Evolutionary conservation across 140 eudicot genomes (phyloP).

Genomic region (Anethum foeniculum): DNA sequence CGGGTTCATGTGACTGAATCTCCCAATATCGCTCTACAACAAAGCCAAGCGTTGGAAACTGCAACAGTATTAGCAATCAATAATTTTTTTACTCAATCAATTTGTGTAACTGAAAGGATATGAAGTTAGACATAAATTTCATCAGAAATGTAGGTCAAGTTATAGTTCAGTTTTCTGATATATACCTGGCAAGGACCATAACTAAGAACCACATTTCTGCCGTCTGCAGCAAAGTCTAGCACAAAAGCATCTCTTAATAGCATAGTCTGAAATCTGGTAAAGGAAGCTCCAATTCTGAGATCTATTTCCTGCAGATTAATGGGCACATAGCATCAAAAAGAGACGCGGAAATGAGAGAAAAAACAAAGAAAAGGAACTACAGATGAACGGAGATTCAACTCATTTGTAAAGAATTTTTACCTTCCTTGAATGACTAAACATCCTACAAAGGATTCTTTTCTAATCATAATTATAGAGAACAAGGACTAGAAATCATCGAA

Average conservation of each 20-base stretch:
- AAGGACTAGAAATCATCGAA: background rate
- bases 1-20: constrained; percentile 88
- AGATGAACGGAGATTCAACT: background rate
- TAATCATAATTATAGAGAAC: background rate
- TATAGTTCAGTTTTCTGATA: background rate
- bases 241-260: constrained; percentile 73
- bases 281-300: constrained; percentile 95
- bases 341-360: background rate
- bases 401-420: background rate
- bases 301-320: constrained; percentile 69
- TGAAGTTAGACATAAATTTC: background rate
- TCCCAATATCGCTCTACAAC: constrained; percentile 96
- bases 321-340: background rate
- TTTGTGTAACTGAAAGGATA: background rate
- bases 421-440: background rate
- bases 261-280: constrained; percentile 96
- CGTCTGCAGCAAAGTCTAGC: constrained; percentile 61
- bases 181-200: constrained; percentile 98
- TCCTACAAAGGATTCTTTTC: no score
- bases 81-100: background rate
- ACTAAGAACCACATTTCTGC: constrained; percentile 64
- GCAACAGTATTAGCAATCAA: constrained; percentile 11
- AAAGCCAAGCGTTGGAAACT: constrained; percentile 94
- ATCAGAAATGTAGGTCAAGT: background rate
- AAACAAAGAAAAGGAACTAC: background rate